Percentiles rank a stretch among this genome's conserved stretches.
Evolutionary conservation across 257 asterid genomes (phyloP).

Genomic region (Rhazya stricta): DNA sequence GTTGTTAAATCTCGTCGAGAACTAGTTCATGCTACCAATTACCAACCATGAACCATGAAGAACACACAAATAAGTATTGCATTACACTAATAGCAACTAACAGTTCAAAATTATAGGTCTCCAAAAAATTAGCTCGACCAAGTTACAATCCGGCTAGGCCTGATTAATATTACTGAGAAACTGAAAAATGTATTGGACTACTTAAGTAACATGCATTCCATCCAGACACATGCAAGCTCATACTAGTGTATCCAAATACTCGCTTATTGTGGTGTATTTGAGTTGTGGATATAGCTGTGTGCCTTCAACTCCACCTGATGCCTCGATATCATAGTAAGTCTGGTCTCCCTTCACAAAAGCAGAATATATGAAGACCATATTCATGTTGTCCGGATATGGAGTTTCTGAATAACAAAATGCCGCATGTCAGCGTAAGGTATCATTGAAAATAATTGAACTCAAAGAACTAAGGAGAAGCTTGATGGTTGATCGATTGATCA

Average conservation of each 20-base stretch:
- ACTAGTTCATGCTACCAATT: background rate
- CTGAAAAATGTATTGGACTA: background rate
- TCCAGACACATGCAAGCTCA: slow-evolving; percentile 19
- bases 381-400: slow-evolving; percentile 75
- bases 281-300: slow-evolving; percentile 59
- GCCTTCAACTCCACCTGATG: slow-evolving; percentile 63
- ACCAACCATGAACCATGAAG: background rate
- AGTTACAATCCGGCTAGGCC: background rate
- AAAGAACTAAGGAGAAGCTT: background rate
- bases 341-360: slow-evolving; percentile 85
- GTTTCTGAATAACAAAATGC: slow-evolving; percentile 43
- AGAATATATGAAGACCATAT: slow-evolving; percentile 72
- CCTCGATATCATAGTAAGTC: slow-evolving; percentile 48
- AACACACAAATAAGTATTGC: background rate
- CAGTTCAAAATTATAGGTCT: background rate
- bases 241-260: slow-evolving; percentile 50
- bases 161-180: background rate
- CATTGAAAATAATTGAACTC: background rate
- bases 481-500: background rate
- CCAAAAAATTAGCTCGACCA: background rate
- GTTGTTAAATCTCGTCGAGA: background rate
- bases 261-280: slow-evolving; percentile 62
- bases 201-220: background rate
- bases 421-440: background rate
- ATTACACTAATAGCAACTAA: no score